Evolutionary conservation across 2,329 filamentous ascomycete species (phyloP), one percentile per base, ranked within the genome.

Genomic region (Polytolypa hystricis): DNA sequence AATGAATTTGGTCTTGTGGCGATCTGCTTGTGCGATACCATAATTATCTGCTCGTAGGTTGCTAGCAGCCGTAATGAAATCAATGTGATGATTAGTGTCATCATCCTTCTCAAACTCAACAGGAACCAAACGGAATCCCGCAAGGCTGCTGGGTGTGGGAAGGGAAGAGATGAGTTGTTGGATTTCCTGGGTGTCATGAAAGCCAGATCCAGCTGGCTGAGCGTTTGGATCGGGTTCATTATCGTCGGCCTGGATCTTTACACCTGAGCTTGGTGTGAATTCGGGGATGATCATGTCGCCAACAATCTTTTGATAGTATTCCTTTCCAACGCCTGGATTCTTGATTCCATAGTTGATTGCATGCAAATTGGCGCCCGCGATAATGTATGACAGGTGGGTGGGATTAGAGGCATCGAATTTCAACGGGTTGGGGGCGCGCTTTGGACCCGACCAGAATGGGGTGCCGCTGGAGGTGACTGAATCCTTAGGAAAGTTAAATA

Each of bases 101-200:
- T 98, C 91, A 47, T 98, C 91, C 71, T 98, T 98, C 65, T 98
- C 86, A 52, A 98, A 98, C 51, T 96, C 91, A 4, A 96, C 91
- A 3, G 89, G 84, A 39, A 79, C 77, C 35, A 98, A 68, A 63
- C 87, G 87, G 72, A 93, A 93, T 21, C 85, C 86, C 17, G 84
- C 81, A 33, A 98, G 67, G 27, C 78, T 77, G 56, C 81, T 87
- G 11, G 89, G 79, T 4, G 79, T 67, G 1, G 91, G 91, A 20
- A 98, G 70, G 43, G 75, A 73, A 11, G 74, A 67, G 11, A 78
- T 71, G 33, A 98, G 75, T 42, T 76, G 73, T 47, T 84, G 67
- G 14, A 95, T 65, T 51, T 89, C 82, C n/a, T 77, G 71, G 31
- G 74, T 73, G 50, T 95, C 86, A 48, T 84, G 79, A 39, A 78